These are phyloP conservation scores for Candida berthetii DNA, from an alignment of 805 yeast genomes.

Conservation along the genomic window DNA sequence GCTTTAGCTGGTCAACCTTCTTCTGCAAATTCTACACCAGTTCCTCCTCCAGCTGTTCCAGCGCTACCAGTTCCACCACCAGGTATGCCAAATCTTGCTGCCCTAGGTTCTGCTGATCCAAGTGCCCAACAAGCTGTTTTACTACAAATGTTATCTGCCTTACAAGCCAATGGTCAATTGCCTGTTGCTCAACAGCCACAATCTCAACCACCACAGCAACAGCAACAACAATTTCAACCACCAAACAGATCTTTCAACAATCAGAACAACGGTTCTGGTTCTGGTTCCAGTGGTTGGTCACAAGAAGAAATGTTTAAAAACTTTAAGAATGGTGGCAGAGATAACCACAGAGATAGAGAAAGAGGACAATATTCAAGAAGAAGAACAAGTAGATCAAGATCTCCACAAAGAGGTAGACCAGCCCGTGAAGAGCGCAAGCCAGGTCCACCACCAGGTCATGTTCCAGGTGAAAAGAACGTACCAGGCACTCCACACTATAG, in stretches of 20 bases:
- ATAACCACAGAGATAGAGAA: constrained; percentile 7
- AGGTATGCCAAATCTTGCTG: constrained; percentile 9
- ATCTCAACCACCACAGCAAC: constrained; percentile 1
- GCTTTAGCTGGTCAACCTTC: constrained; percentile 28
- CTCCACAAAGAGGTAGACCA: constrained; percentile 17
- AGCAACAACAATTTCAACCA: constrained; percentile 8
- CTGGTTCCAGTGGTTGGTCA: constrained; percentile 7
- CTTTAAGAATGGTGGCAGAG: constrained; percentile 18
- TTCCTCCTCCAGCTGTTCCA: constrained; percentile 7
- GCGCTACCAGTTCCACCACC: constrained; percentile 7
- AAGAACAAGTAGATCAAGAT: constrained; percentile 20
- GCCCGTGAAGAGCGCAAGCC: constrained; percentile 3
- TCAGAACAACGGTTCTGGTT: constrained; percentile 8
- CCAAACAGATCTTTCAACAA: constrained; percentile 7
- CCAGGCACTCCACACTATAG: constrained; percentile 75
- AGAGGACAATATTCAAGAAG: constrained; percentile 12
- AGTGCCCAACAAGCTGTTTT: constrained; percentile 34
- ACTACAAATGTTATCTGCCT: constrained; percentile 28
- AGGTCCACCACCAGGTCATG: constrained; percentile 23
- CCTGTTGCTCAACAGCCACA: constrained; percentile 6
- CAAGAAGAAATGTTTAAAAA: constrained; percentile 21
- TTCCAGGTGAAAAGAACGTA: constrained; percentile 54
- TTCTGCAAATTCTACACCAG: constrained; percentile 4
- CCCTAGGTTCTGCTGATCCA: constrained; percentile 18
- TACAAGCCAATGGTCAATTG: constrained; percentile 23